Evolutionary conservation across 768 basidiomycete species (phyloP).

Genomic region (Suillus sp.): DNA sequence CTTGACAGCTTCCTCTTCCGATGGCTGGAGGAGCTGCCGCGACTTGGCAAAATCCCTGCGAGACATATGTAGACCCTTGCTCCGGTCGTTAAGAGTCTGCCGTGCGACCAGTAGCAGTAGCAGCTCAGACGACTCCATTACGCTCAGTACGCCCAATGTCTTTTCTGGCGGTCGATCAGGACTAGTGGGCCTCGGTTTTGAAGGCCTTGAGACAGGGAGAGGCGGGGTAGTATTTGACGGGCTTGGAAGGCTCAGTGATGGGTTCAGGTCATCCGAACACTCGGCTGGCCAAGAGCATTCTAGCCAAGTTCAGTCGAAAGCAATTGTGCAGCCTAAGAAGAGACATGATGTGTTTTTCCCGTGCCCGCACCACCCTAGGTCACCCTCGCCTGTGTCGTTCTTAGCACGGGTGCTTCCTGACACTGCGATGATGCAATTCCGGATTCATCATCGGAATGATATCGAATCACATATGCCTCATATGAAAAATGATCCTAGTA

Average conservation of each 20-base stretch:
- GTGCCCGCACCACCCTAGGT: conserved; percentile 16
- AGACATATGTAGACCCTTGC: background rate
- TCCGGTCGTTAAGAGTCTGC: background rate
- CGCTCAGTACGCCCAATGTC: background rate
- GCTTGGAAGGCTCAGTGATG: conserved; percentile 31
- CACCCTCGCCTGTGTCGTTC: conserved; percentile 14
- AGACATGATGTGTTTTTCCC: conserved; percentile 33
- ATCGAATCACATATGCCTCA: conserved; percentile 27
- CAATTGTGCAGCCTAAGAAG: conserved; percentile 23
- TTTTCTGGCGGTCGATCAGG: background rate
- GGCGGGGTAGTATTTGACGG: conserved; percentile 32
- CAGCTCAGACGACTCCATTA: background rate
- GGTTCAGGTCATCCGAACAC: conserved; percentile 20
- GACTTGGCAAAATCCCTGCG: background rate
- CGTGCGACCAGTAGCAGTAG: background rate
- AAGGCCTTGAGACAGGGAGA: conserved; percentile 27
- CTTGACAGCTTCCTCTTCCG: background rate
- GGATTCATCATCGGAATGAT: conserved; percentile 19
- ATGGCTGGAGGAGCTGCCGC: background rate
- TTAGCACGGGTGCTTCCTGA: conserved; percentile 12
- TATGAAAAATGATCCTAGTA: conserved; percentile 17
- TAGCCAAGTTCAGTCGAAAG: conserved; percentile 15
- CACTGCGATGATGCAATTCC: conserved; percentile 14
- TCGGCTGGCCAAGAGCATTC: background rate
- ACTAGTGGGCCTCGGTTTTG: conserved; percentile 29